Evolutionary conservation across 2,329 filamentous ascomycete species (phyloP).

Genomic region (Nemania serpens): DNA sequence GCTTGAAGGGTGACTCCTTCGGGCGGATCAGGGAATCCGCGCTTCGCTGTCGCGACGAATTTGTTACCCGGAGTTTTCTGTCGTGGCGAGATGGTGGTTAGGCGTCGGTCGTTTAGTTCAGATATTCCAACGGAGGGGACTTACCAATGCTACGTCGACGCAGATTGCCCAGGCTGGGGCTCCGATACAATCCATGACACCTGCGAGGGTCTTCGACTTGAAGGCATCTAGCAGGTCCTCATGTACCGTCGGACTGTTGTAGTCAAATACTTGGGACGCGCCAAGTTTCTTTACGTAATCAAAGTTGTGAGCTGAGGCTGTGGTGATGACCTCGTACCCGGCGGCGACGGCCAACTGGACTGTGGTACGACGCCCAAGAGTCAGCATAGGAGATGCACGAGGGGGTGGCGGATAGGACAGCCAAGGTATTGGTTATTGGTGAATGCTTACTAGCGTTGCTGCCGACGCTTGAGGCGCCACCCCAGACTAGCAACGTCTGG

Average conservation of each 20-base stretch:
- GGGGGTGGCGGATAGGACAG: background rate
- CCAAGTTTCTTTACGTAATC: slow-evolving; percentile 17
- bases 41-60: slow-evolving; percentile 36
- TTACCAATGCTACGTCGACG: slow-evolving; percentile 33
- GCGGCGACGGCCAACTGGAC: slow-evolving; percentile 20
- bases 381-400: background rate
- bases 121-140: background rate
- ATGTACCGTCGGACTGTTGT: slow-evolving; percentile 1
- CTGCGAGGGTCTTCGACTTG: slow-evolving; percentile 4
- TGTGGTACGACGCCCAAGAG: background rate
- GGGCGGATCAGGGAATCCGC: slow-evolving; percentile 35
- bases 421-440: background rate
- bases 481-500: slow-evolving; percentile 32
- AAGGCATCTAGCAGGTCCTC: slow-evolving; percentile 1
- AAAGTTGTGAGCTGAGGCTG: slow-evolving; percentile 14
- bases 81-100: slow-evolving; percentile 9
- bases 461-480: slow-evolving; percentile 32
- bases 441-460: slow-evolving; percentile 17
- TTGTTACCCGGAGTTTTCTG: slow-evolving; percentile 32
- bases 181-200: slow-evolving; percentile 31
- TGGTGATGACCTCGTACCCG: slow-evolving; percentile 21
- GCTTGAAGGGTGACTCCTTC: slow-evolving; percentile 37
- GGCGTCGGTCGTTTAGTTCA: slow-evolving; percentile 14
- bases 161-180: slow-evolving; percentile 30
- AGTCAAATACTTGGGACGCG: slow-evolving; percentile 17